Evolutionary conservation across 2,329 filamentous ascomycete genomes (phyloP), one percentile per base, ranked within the genome.

Genomic region (Paracoccidioides brasiliensis): DNA sequence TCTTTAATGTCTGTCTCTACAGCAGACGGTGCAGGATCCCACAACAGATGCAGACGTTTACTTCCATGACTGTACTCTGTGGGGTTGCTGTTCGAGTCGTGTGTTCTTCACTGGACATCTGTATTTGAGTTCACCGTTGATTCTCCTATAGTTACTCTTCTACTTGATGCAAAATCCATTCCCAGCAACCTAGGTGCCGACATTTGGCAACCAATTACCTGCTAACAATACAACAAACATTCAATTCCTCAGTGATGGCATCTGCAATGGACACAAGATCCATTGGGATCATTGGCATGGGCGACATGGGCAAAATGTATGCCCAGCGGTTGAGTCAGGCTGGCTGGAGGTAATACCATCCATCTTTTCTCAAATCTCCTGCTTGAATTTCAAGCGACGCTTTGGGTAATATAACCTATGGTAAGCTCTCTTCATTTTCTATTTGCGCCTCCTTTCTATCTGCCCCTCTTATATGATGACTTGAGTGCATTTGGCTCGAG

Each of bases 401-500:
- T 37, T 3, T 22, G 15, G 9, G 55, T 49, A 32, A 52, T 52
- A 50, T 45, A 38, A 55, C 52, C 59, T 57, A 59, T 61, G 51
- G 59, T 62, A 60, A 64, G 48, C 60, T 50, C 56, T 64, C 59
- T 63, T 22, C 22, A 22, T 67, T 60, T 64, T 64, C 57, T 58
- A 58, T 53, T 43, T 49, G 71, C 66, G 57, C 32, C 53, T 46
- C 43, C 43, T 55, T 60, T 12, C 59, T 57, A 49, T 54, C 38
- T 56, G 55, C 57, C 56, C 46, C 56, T 57, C 71, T 63, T 59
- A 50, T 70, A 90, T 94, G 91, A 97, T 97, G 91, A 97, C 91
- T 89, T 91, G 91, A 97, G 91, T 90, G 91, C 91, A 97, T 97
- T 97, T 97, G 91, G 91, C 91, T 97, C 89, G 91, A 97, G 91